These are phyloP conservation scores for Salinomyces thailandicus DNA, from an alignment of 2,329 filamentous ascomycete genomes.

Conservation along the genomic window DNA sequence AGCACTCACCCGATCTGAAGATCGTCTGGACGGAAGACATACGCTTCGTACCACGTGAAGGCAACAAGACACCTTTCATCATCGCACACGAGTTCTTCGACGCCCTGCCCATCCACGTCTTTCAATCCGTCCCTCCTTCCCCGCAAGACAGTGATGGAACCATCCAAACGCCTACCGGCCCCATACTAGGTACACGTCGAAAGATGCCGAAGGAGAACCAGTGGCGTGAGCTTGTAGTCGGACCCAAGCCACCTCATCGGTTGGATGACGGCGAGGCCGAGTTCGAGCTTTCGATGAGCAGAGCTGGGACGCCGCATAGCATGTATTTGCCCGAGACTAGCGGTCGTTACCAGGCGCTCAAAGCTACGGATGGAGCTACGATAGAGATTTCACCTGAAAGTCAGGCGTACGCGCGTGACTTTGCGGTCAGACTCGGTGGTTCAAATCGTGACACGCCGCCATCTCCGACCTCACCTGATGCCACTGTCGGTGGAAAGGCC, in stretches of 20 bases:
- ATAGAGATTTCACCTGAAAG: constrained; percentile 89
- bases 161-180: constrained; percentile 38
- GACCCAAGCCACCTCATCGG: constrained; percentile 44
- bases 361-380: constrained; percentile 54
- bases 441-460: constrained; percentile 21
- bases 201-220: constrained; percentile 36
- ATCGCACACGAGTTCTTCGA: constrained; percentile 98
- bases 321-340: constrained; percentile 77
- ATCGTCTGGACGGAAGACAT: constrained; percentile 88
- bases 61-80: constrained; percentile 74
- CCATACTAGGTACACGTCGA: constrained; percentile 31
- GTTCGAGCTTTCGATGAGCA: constrained; percentile 75
- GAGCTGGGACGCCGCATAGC: constrained; percentile 67
- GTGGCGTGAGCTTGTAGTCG: constrained; percentile 77
- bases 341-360: constrained; percentile 65
- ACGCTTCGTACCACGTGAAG: constrained; percentile 58
- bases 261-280: constrained; percentile 52
- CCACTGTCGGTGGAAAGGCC: constrained; percentile 14
- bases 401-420: constrained; percentile 65
- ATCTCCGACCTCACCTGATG: constrained; percentile 5
- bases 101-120: constrained; percentile 89
- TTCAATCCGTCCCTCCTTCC: constrained; percentile 55
- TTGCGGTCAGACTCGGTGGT: constrained; percentile 77
- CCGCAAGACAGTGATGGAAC: constrained; percentile 24
- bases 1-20: constrained; percentile 57